Conservation (phyloP, 495 filamentous ascomycete genomes). For the Clohesyomyces aquaticus region DNA sequence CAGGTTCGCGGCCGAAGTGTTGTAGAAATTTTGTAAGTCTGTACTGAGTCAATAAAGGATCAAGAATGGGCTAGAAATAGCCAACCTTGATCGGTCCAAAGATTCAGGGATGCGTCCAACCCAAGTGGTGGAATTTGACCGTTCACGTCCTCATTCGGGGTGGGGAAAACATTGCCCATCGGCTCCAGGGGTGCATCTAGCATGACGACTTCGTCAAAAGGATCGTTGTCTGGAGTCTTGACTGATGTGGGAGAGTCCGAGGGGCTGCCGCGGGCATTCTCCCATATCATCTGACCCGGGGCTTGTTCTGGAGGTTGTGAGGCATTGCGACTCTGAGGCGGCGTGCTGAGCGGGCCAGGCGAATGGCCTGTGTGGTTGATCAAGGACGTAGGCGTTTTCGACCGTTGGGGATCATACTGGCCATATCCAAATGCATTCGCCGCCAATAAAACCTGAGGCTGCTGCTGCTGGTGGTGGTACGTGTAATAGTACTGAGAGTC, state of each 20-base stretch:
- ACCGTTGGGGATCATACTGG: slow-evolving; percentile 19
- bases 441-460: slow-evolving; percentile 1
- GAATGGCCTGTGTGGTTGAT: slow-evolving; percentile 27
- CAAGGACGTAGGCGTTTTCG: slow-evolving; percentile 31
- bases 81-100: slow-evolving; percentile 21
- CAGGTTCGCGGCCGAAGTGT: background rate
- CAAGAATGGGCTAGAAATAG: background rate
- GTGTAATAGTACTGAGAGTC: slow-evolving; percentile 8
- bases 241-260: slow-evolving; percentile 35
- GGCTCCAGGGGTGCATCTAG: slow-evolving; percentile 18
- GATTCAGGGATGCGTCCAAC: slow-evolving; percentile 8
- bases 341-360: slow-evolving; percentile 33
- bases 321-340: slow-evolving; percentile 25
- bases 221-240: slow-evolving; percentile 34
- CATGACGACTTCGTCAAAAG: slow-evolving; percentile 31
- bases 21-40: slow-evolving; percentile 5
- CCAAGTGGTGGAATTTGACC: slow-evolving; percentile 6
- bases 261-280: slow-evolving; percentile 11
- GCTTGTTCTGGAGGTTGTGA: slow-evolving; percentile 23
- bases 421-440: slow-evolving; percentile 12
- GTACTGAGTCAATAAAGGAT: background rate
- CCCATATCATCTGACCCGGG: slow-evolving; percentile 30
- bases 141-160: slow-evolving; percentile 4
- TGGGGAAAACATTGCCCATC: slow-evolving; percentile 28
- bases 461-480: slow-evolving; percentile 13